phyloP scores from a whole-genome alignment of 305 asterid genomes.

The Fraxinus angustifolia region DNA sequence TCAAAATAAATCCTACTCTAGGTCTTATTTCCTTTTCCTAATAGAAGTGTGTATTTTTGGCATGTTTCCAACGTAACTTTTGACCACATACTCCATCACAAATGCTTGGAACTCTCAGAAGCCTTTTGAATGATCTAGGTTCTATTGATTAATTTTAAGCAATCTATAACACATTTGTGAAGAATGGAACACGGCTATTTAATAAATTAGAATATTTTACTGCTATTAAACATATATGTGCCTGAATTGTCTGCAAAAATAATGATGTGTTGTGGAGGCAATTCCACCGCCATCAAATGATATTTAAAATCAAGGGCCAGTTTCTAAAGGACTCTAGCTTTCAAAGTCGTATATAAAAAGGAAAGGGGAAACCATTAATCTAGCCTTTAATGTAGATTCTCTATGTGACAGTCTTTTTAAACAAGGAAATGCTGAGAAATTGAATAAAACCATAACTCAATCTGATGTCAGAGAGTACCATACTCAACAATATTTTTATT shows the following conservation, averaged over 20 bases:
- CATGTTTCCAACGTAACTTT: not conserved
- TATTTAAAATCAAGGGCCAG: not conserved
- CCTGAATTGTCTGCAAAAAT: not conserved
- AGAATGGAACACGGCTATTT: not conserved
- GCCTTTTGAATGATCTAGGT: not conserved
- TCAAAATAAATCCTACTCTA: not conserved
- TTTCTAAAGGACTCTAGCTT: not conserved
- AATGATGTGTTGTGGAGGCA: not conserved
- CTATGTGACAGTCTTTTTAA: not conserved
- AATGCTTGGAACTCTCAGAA: not conserved
- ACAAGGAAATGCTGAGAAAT: not conserved
- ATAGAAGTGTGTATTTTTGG: not conserved
- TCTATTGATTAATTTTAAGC: not conserved
- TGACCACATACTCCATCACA: not conserved
- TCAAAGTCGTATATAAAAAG: not conserved
- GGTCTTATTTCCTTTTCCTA: not conserved
- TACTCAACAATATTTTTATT: not conserved
- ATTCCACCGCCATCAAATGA: not conserved
- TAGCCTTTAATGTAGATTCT: not conserved
- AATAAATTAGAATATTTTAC: not conserved
- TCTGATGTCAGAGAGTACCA: not conserved
- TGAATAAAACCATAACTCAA: not conserved
- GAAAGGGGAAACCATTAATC: not conserved
- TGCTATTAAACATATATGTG: not conserved
- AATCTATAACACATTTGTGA: not conserved